A percentile compares a stretch with the other conserved stretches of the same genome.
phyloP scores from a whole-genome alignment of 2,329 filamentous ascomycete species.

The Neoarthrinium moseri region DNA sequence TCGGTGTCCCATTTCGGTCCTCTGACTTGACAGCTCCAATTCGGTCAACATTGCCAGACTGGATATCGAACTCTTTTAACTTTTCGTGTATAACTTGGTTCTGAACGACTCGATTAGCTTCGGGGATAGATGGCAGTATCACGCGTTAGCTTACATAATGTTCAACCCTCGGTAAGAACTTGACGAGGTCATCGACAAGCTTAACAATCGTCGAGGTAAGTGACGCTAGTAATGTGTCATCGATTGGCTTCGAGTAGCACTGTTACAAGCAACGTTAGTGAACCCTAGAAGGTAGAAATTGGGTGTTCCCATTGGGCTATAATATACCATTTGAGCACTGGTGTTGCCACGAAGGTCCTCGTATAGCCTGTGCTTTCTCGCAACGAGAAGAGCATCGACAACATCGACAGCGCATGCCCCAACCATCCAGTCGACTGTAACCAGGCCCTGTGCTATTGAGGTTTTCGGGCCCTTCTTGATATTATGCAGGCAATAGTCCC shows the following conservation, averaged over 20 bases:
- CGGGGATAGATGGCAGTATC: not conserved
- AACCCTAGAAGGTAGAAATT: too few species aligned
- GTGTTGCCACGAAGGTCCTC: conserved; percentile 7
- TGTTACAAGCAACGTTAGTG: too few species aligned
- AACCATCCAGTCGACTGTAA: conserved; percentile 13
- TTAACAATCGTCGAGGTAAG: conserved; percentile 7
- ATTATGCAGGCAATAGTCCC: conserved; percentile 9
- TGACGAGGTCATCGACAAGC: conserved; percentile 5
- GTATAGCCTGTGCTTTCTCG: conserved; percentile 10
- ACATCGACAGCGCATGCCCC: conserved; percentile 12
- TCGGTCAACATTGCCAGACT: not conserved
- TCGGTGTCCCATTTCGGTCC: not conserved
- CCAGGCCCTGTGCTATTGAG: conserved; percentile 6
- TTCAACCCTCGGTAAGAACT: conserved; percentile 7
- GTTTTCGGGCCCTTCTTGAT: conserved; percentile 1
- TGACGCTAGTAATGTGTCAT: conserved; percentile 2
- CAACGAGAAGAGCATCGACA: conserved; percentile 5
- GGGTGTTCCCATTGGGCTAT: too few species aligned
- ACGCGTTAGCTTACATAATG: conserved; percentile 7
- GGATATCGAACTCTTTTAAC: conserved; percentile 3
- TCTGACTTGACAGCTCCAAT: not conserved
- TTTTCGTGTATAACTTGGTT: conserved; percentile 1
- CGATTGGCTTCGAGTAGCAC: conserved; percentile 2
- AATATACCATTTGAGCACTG: conserved; percentile 10
- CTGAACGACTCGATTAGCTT: not conserved